A percentile compares a stretch with the other conserved stretches of the same genome.
These are phyloP conservation scores for Lolium perenne DNA, from an alignment of 176 grass and related monocot genomes.

Conservation along the genomic window DNA sequence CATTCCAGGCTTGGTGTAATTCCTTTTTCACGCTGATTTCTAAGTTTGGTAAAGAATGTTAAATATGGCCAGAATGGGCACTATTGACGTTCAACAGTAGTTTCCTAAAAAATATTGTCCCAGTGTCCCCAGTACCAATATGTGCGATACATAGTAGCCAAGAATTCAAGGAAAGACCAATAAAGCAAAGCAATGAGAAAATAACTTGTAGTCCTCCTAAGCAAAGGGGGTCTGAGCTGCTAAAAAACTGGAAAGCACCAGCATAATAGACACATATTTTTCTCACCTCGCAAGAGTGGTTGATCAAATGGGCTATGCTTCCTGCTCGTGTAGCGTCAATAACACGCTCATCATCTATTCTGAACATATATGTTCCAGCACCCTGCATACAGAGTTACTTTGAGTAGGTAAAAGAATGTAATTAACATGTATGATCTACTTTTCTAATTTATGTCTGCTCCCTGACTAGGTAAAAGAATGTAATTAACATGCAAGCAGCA, in stretches of 20 bases:
- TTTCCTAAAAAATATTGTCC: slow-evolving; percentile 22
- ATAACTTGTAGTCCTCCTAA: slow-evolving; percentile 2
- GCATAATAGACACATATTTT: slow-evolving; percentile 32
- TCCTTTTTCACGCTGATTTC: slow-evolving; percentile 8
- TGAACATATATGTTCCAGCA: slow-evolving; percentile 99
- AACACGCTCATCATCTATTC: slow-evolving; percentile 97
- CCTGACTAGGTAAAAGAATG: not conserved
- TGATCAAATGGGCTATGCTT: slow-evolving; percentile 98
- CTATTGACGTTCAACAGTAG: not conserved
- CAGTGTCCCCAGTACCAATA: not conserved
- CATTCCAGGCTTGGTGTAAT: not conserved
- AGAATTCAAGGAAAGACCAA: slow-evolving; percentile 23
- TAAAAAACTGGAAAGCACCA: slow-evolving; percentile 28
- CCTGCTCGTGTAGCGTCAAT: slow-evolving; percentile 93
- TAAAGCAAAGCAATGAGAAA: slow-evolving; percentile 33
- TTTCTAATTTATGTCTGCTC: too few species aligned
- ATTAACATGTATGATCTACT: not conserved
- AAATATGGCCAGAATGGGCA: slow-evolving; percentile 22
- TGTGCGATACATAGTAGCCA: not conserved
- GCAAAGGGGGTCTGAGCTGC: slow-evolving; percentile 11
- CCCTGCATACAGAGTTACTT: slow-evolving; percentile 63
- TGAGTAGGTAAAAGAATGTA: slow-evolving; percentile 22
- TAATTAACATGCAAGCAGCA: not conserved
- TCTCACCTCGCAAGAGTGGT: slow-evolving; percentile 97
- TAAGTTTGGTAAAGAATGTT: not conserved